Evolutionary conservation across 306 rosid species (phyloP).

Genomic region (Prunus mongolica): DNA sequence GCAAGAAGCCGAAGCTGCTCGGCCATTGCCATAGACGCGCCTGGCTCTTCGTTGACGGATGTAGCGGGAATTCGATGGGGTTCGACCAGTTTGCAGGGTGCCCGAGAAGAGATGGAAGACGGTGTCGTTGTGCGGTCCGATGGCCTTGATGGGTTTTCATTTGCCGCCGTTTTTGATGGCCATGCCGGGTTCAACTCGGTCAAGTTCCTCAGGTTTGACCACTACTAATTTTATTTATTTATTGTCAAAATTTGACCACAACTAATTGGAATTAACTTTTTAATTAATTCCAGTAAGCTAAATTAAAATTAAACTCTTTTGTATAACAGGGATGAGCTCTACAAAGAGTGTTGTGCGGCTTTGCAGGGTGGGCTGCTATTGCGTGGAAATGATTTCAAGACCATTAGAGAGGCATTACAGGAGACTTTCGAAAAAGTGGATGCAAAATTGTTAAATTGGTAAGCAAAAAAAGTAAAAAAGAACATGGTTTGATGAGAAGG

Average conservation of each 20-base stretch:
- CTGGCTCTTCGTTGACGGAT: slow-evolving; percentile 50
- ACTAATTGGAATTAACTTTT: not conserved
- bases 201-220: slow-evolving; percentile 64
- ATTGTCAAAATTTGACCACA: not conserved
- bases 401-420: slow-evolving; percentile 57
- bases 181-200: slow-evolving; percentile 87
- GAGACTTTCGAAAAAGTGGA: slow-evolving; percentile 73
- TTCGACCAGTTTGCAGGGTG: slow-evolving; percentile 71
- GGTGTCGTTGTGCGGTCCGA: slow-evolving; percentile 56
- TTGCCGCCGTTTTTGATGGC: slow-evolving; percentile 96
- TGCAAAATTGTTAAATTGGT: slow-evolving; percentile 61
- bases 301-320: slow-evolving; percentile 16
- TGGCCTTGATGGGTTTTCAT: slow-evolving; percentile 62
- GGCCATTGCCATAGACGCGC: slow-evolving; percentile 85
- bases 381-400: slow-evolving; percentile 51
- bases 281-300: not conserved
- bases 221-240: too few relatives aligned
- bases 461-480: slow-evolving; percentile 21
- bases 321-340: slow-evolving; percentile 75
- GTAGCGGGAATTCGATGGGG: slow-evolving; percentile 76
- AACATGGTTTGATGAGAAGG: not conserved
- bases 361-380: slow-evolving; percentile 72
- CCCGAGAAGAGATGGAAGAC: slow-evolving; percentile 93
- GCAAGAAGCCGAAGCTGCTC: slow-evolving; percentile 50
- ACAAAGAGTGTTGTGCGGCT: slow-evolving; percentile 77